Evolutionary conservation across 2,329 filamentous ascomycete genomes (phyloP), one percentile per base, ranked within the genome.

Genomic region (Emericellopsis cladophorae): DNA sequence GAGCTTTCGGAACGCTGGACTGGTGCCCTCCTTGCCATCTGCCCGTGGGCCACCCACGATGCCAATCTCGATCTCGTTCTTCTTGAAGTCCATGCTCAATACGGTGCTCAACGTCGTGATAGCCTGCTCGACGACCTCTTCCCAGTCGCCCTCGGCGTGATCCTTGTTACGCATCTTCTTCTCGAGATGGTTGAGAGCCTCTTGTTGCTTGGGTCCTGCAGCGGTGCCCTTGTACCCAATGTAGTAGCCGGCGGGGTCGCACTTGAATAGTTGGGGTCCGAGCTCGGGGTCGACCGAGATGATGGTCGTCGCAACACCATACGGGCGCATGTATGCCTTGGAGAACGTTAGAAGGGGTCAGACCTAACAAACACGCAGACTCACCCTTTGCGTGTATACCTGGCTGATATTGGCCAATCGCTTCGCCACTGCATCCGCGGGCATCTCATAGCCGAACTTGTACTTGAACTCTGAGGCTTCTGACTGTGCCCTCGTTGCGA

Each of bases 121-220:
- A 44, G 86, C 92, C 54, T 96, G 74, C 72, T 98, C 92, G 39
- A 98, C 90, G 38, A 98, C 92, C 45, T 98, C 92, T 64, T 95
- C 86, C 92, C 92, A 98, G 57, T 70, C 81, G 46, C 92, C 92
- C 43, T 92, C 84, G 31, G 90, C 92, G 54, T 76, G 73, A 56
- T 96, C 89, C 79, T 95, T 95, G 80, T 95, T 95, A 72, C 95
- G 95, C 64, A 98, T 79, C 76, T 96, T 96, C 81, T 96, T 96
- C 77, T 98, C 92, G 44, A 98, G 74, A 63, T 94, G 88, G 66
- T 98, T 98, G 60, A 96, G 78, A 47, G 92, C 92, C 73, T 98
- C 92, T 64, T 98, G 92, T 64, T 95, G 90, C 71, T 98, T 98
- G 41, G 92, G 92, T 6, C 92, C 92, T 7, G 92, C 93, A 40